These are phyloP conservation scores for Trichothecium roseum DNA, from an alignment of 2,329 filamentous ascomycete species.

Conservation along the genomic window DNA sequence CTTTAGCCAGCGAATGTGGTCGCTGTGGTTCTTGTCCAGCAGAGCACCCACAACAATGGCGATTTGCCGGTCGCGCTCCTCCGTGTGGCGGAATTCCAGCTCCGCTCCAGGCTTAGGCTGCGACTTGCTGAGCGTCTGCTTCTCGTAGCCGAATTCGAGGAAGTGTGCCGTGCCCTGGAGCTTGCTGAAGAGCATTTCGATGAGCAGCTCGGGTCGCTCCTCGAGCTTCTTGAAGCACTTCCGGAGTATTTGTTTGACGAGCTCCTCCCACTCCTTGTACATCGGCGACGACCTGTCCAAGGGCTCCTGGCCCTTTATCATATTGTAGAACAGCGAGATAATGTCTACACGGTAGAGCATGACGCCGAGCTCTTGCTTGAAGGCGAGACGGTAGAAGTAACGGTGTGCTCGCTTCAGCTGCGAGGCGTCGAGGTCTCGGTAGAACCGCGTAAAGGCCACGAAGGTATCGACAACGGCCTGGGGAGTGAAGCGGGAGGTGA, in stretches of 20 bases:
- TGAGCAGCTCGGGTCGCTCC: slow-evolving; percentile 72
- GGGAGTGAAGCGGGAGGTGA: slow-evolving; percentile 68
- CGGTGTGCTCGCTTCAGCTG: slow-evolving; percentile 89
- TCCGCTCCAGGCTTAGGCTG: slow-evolving; percentile 65
- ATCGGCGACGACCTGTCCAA: slow-evolving; percentile 56
- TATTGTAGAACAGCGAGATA: slow-evolving; percentile 74
- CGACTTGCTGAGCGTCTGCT: slow-evolving; percentile 58
- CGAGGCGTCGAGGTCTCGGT: slow-evolving; percentile 64
- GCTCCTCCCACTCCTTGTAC: slow-evolving; percentile 84
- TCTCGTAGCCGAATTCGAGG: slow-evolving; percentile 83
- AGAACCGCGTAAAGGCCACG: slow-evolving; percentile 67
- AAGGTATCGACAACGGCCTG: slow-evolving; percentile 88
- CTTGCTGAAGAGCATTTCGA: slow-evolving; percentile 94
- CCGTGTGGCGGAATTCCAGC: slow-evolving; percentile 67
- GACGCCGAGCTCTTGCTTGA: slow-evolving; percentile 87
- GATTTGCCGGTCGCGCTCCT: slow-evolving; percentile 61
- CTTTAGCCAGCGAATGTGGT: slow-evolving; percentile 76
- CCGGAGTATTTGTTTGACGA: slow-evolving; percentile 74
- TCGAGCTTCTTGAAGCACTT: slow-evolving; percentile 77
- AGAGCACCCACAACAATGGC: slow-evolving; percentile 71
- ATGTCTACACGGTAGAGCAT: slow-evolving; percentile 89
- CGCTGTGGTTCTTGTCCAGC: slow-evolving; percentile 66
- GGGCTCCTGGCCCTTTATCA: slow-evolving; percentile 81
- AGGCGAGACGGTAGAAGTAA: slow-evolving; percentile 87
- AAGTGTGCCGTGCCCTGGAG: slow-evolving; percentile 74